These are phyloP conservation scores for Dryadomyces quercus-mongolicae DNA, from an alignment of 2,329 filamentous ascomycete species.

Conservation along the genomic window DNA sequence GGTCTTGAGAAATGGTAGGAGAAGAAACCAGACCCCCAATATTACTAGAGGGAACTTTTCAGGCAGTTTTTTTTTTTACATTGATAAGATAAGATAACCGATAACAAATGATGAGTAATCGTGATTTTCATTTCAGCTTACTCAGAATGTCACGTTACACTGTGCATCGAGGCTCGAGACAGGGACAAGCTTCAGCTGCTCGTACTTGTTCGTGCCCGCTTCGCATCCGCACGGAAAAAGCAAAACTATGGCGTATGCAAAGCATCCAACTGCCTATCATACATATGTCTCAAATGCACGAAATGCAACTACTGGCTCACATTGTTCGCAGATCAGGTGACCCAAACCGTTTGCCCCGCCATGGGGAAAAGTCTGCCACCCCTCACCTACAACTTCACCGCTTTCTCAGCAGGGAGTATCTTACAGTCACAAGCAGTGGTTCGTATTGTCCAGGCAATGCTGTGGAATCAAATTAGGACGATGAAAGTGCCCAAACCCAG, in stretches of 20 bases:
- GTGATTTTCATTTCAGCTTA: not conserved
- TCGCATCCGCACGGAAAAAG: too few relatives aligned
- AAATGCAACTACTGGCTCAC: not conserved
- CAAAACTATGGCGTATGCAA: too few relatives aligned
- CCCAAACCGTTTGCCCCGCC: constrained; percentile 1
- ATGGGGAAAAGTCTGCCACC: not conserved
- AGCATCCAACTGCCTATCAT: too few relatives aligned
- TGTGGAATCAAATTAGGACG: constrained; percentile 2
- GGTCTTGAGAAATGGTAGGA: not conserved
- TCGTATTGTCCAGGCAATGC: not conserved
- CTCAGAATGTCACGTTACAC: not conserved
- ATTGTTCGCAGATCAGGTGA: not conserved
- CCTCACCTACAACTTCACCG: not conserved
- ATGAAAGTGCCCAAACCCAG: constrained; percentile 1
- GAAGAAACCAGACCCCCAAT: not conserved
- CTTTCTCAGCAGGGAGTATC: not conserved
- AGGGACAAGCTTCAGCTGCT: not conserved
- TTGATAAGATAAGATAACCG: not conserved
- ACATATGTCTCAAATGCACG: not conserved
- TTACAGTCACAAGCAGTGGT: not conserved
- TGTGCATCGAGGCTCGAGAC: not conserved
- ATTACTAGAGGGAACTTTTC: not conserved
- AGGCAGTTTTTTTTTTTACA: not conserved
- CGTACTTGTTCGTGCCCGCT: too few relatives aligned
- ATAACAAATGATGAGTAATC: not conserved